Base-by-base conservation (phyloP, 805 yeast genomes). In the Candida sithepensis region DNA sequence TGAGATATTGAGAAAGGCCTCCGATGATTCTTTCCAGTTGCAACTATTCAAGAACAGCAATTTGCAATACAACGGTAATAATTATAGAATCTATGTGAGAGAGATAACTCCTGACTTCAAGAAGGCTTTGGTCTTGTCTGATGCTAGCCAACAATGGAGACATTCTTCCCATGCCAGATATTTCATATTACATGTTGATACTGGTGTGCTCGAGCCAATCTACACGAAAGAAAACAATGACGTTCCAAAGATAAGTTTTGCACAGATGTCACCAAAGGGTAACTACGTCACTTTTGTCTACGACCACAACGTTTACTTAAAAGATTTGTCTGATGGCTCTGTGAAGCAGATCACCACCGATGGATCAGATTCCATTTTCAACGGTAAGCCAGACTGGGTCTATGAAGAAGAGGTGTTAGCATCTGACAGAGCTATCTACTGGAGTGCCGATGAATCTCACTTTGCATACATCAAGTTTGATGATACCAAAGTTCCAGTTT, bases 381-480 rank as follows among this genome's bases (percentile, higher is more conserved):
- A 86, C 55, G 96, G 88, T 5, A 82, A 74, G 52, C 82, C 91
- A 0, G 94, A 86, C 58, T 87, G 95, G 94, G 83, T 86, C 1
- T 86, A 86, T 62, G 95, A 87, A 61, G 95, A 87, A 59, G 96
- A 87, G 57, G 87, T 87, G 1, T 65, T 82, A 12, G 74, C 74
- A 0, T 56, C 67, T 14, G 91, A 84, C 51, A 65, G 62, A 32
- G 80, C 85, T 0, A 67, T 85, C 12, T 85, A 89, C 86, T 86
- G 92, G 90, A 69, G 83, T 14, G 83, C 85, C 1, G 79, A 81
- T 52, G 86, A 83, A 53, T 61, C 78, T 1, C 69, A 68, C 45
- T 51, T 85, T 41, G 68, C 83, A 0, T 87, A 70, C 56, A 73
- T 84, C 50, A 74, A 68, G 52, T 72, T 78, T 20, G 74, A 86